Evolutionary conservation across 1,284 basidiomycete species (phyloP), one percentile per base, ranked within the genome.

Genomic region (Waitea zeae): DNA sequence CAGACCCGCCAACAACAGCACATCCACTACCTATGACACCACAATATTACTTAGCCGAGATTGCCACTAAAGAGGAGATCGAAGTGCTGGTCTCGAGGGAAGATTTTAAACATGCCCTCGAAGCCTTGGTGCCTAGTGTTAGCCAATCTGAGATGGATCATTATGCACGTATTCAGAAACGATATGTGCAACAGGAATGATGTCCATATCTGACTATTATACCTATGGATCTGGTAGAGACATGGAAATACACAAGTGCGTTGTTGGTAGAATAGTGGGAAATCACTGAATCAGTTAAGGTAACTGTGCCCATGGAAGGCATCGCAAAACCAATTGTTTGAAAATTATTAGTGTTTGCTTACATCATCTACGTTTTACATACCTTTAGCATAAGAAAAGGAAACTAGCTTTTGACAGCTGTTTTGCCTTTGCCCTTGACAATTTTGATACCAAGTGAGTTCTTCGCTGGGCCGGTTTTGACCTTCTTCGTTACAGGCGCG

Each of bases 21-120:
- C 22, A 80, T 44, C 79, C 79, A 0, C 61, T 73, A 34, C 78
- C 83, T 0, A 51, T 97, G 26, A 95, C 88, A 2, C 68, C 89
- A 1, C 90, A 95, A 50, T 97, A 93, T 48, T 97, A 92, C 46
- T 68, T 97, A 4, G 69, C 83, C 3, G 87, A 93, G 50, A 64
- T 97, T 46, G 89, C 90, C 0, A 60, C 55, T 2, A 52, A 66
- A 1, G 64, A 63, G 15, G 89, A 97, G 41, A 71, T 82, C 12
- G 67, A 77, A 20, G 77, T 96, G 3, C 58, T 76, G 9, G 86
- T 97, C 3, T 66, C 64, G 3, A 57, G 63, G 40, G 57, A 56
- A 11, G 89, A 96, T 53, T 97, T 98, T 53, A 59, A 70, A 24
- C 52, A 53, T 11, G 92, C 95, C 5, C 58, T 97, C 20, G 46